Evolutionary conservation across 768 basidiomycete genomes (phyloP), one percentile per base, ranked within the genome.

Genomic region (Hericium coralloides): DNA sequence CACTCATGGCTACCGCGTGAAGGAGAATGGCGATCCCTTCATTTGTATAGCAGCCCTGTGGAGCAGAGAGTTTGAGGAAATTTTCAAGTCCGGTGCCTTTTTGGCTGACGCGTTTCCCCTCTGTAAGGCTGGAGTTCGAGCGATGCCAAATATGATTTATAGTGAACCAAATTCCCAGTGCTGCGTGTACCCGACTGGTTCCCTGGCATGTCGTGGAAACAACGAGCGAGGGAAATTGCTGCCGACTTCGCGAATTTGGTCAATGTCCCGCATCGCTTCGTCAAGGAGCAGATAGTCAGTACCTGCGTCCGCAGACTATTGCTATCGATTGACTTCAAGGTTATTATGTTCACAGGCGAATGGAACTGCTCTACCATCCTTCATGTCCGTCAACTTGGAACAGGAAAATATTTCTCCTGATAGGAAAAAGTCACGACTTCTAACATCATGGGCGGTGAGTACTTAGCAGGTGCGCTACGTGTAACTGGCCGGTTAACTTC

Each of bases 101-200:
- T 26, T 63, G 2, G 61, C 66, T 23, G 68, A 69, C 55, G 60
- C 64, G 38, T 53, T 64, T 22, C 65, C 65, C 8, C 41, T 52
- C 26, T 48, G 65, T 66, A 37, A 38, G 65, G 63, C 22, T 22
- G 31, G 15, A 26, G n/a, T n/a, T 38, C 22, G n/a, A n/a, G n/a
- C n/a, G n/a, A n/a, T n/a, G n/a, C n/a, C n/a, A n/a, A n/a, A n/a
- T n/a, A n/a, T n/a, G n/a, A n/a, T n/a, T 7, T 15, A n/a, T n/a
- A 9, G 12, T 39, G 52, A 26, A 31, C 23, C 14, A 55, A n/a
- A n/a, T n/a, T n/a, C n/a, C n/a, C n/a, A 49, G 68, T 71, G 20
- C 55, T 38, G 25, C 61, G 61, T 54, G 54, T 68, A 1, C 72
- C 72, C 7, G 45, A 37, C 7, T 72, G 72, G 71, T 55, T 73